These are phyloP conservation scores for Phytophthora pseudosyringae DNA, from an alignment of 352 stramenopile genomes.

Conservation along the genomic window DNA sequence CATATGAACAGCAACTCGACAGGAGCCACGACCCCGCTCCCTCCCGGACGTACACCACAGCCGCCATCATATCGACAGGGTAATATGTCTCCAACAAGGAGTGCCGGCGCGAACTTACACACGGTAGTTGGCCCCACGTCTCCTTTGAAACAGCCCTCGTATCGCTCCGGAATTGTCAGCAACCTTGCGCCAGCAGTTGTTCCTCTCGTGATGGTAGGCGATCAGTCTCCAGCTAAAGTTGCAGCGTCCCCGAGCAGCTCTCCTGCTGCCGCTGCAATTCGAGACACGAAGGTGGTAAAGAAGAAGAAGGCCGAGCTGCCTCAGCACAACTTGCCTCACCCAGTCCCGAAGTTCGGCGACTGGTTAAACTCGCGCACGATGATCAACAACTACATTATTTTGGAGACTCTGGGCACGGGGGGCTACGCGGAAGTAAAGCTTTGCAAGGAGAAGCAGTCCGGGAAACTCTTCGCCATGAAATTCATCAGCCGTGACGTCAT, in stretches of 20 bases:
- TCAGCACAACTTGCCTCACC: slow-evolving; percentile 77
- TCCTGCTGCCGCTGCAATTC: slow-evolving; percentile 42
- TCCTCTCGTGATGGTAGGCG: slow-evolving; percentile 37
- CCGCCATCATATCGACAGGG: slow-evolving; percentile 38
- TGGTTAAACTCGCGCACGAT: slow-evolving; percentile 89
- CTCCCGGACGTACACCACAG: slow-evolving; percentile 33
- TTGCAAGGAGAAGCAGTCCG: slow-evolving; percentile 82
- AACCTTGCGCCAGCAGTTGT: slow-evolving; percentile 42
- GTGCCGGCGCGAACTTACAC: slow-evolving; percentile 18
- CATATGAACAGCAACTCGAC: not conserved
- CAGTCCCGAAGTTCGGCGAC: slow-evolving; percentile 81
- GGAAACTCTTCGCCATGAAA: slow-evolving; percentile 86
- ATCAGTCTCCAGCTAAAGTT: slow-evolving; percentile 22
- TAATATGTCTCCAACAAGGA: slow-evolving; percentile 53
- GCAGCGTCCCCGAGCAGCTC: slow-evolving; percentile 11
- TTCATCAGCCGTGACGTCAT: slow-evolving; percentile 90
- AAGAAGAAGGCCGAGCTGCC: slow-evolving; percentile 83
- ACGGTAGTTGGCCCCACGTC: slow-evolving; percentile 29
- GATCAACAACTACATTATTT: slow-evolving; percentile 95
- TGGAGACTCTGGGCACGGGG: slow-evolving; percentile 84
- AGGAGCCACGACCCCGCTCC: slow-evolving; percentile 6
- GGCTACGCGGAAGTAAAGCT: slow-evolving; percentile 93
- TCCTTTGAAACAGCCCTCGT: slow-evolving; percentile 51
- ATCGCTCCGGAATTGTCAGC: slow-evolving; percentile 57
- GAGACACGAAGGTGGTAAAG: slow-evolving; percentile 82